Evolutionary conservation across 2,329 filamentous ascomycete species (phyloP), one percentile per base, ranked within the genome.

Genomic region (Nectriaceae sp.): DNA sequence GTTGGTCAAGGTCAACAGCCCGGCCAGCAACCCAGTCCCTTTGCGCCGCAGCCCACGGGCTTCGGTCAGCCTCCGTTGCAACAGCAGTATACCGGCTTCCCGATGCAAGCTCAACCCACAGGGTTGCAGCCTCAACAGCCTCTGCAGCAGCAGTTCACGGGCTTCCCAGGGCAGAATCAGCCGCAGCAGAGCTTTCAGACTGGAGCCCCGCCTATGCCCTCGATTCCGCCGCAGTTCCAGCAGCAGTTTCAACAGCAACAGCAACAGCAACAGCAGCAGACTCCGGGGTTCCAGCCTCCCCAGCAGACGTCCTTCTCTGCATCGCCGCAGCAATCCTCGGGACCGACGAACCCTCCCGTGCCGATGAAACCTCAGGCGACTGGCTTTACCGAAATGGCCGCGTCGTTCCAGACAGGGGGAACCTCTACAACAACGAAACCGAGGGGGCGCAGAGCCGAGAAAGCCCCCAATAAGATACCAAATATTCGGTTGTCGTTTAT

Each of bases 401-500:
- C 83, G 29, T 86, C 83, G 6, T 87, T 87, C 67, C 82, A 83
- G 55, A 76, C 78, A 0, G 73, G 73, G 4, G 72, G 74, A 21
- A 65, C 69, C 16, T n/a, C n/a, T n/a, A 31, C 26, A 15, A 31
- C 26, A 43, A 57, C 74, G 35, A 73, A 76, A 47, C 64, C 79
- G 2, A 70, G 72, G 55, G 72, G 74, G 21, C 71, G 74, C 53
- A 67, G 75, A 50, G 67, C 75, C 6, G 70, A 75, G 48, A 84
- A 83, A 62, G 41, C 54, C 21, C 73, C 79, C 11, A 85, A 82
- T 60, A 94, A 88, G 74, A 97, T 99, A 47, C 94, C 94, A 21
- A 97, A 89, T 67, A 95, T 97, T 57, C 83, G 94, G 42, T 75
- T 99, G 52, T 96, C 92, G 3, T 99, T 99, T 69, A 96, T 99